These are phyloP conservation scores for Corynascus novoguineensis DNA, from an alignment of 495 filamentous ascomycete species.

Conservation along the genomic window DNA sequence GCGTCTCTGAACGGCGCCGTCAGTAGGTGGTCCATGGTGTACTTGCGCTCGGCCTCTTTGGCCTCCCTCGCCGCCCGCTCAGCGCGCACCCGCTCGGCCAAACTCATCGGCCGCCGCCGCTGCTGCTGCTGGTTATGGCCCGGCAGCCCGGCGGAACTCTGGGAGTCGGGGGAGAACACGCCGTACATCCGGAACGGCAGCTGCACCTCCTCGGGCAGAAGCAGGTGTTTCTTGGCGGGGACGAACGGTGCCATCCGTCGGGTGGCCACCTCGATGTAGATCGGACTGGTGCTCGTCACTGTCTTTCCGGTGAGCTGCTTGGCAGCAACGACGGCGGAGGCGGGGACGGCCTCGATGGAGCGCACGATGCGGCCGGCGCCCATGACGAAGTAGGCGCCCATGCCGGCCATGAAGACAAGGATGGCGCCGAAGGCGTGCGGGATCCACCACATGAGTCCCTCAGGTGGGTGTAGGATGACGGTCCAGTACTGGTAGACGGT, in stretches of 20 bases:
- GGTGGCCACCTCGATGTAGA: conserved; percentile 36
- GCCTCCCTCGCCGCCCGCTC: conserved; percentile 27
- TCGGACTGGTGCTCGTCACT: conserved; percentile 4
- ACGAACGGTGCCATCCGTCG: conserved; percentile 34
- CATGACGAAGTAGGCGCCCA: conserved; percentile 45
- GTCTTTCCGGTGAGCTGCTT: neutral
- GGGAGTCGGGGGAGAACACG: conserved; percentile 3
- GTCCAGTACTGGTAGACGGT: conserved; percentile 50
- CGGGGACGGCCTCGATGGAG: conserved; percentile 35
- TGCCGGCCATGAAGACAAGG: conserved; percentile 39
- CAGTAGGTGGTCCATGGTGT: conserved; percentile 43
- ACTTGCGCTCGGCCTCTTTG: conserved; percentile 34
- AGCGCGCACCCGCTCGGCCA: conserved; percentile 22
- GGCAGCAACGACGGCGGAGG: neutral
- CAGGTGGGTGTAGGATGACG: conserved; percentile 39
- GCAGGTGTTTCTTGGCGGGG: conserved; percentile 29
- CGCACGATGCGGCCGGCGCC: conserved; percentile 38
- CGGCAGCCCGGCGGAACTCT: neutral
- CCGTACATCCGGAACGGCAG: conserved; percentile 35
- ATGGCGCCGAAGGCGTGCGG: conserved; percentile 40
- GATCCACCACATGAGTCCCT: conserved; percentile 39
- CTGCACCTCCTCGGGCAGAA: conserved; percentile 33
- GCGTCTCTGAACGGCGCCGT: conserved; percentile 47
- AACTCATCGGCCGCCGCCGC: conserved; percentile 12
- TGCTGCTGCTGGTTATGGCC: too few species aligned